Evolutionary conservation across 805 yeast genomes (phyloP).

Genomic region (Candida stauntonica): DNA sequence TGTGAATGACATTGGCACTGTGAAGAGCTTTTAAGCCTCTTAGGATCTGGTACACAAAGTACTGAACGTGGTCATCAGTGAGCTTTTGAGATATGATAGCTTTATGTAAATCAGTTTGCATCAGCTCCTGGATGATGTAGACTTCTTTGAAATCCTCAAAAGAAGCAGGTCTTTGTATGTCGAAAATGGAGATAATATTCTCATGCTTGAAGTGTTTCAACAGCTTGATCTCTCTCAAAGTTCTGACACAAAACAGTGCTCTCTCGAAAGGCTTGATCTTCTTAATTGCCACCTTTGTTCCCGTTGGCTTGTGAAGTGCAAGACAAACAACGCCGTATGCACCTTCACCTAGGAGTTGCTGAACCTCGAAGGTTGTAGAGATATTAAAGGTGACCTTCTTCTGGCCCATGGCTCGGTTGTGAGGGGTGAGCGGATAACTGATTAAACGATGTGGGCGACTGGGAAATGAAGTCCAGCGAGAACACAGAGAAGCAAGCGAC

Average conservation of each 20-base stretch:
- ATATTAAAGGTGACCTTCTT: constrained; percentile 68
- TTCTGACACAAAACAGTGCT: constrained; percentile 82
- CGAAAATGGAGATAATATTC: constrained; percentile 84
- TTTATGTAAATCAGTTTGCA: constrained; percentile 84
- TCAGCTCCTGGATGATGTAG: constrained; percentile 79
- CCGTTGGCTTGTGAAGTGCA: constrained; percentile 81
- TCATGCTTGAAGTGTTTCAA: constrained; percentile 90
- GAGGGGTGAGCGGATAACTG: background rate
- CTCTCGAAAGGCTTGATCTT: constrained; percentile 91
- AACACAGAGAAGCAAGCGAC: background rate
- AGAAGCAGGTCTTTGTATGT: constrained; percentile 78
- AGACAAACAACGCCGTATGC: constrained; percentile 94
- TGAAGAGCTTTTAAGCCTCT: constrained; percentile 89
- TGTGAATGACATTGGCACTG: constrained; percentile 88
- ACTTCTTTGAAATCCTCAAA: constrained; percentile 81
- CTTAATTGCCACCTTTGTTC: constrained; percentile 90
- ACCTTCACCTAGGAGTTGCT: constrained; percentile 89
- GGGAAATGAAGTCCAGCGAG: background rate
- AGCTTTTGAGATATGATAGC: constrained; percentile 78
- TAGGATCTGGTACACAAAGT: constrained; percentile 85
- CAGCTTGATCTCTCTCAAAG: constrained; percentile 83
- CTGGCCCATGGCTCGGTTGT: constrained; percentile 2
- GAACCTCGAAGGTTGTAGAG: constrained; percentile 78
- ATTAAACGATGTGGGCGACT: background rate
- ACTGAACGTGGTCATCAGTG: constrained; percentile 91